Evolutionary conservation across 2,329 filamentous ascomycete species (phyloP).

Genomic region (Magnaporthiopsis poae): DNA sequence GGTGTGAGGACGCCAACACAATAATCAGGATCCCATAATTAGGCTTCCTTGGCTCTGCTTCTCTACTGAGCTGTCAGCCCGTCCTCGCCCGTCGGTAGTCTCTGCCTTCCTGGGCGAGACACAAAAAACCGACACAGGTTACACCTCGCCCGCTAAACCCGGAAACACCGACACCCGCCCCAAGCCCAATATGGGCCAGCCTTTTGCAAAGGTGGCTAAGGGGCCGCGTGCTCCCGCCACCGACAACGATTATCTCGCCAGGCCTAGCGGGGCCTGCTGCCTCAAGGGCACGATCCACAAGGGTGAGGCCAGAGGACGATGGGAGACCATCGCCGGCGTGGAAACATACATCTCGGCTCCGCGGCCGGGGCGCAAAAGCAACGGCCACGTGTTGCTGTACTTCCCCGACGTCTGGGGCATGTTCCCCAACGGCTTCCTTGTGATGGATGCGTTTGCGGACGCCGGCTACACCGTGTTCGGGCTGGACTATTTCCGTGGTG

Average conservation of each 20-base stretch:
- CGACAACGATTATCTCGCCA: slow-evolving; percentile 11
- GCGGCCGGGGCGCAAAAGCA: slow-evolving; percentile 8
- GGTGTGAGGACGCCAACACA: too few relatives aligned
- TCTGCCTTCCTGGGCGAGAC: too few relatives aligned
- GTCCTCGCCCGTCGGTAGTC: too few relatives aligned
- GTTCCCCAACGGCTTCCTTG: slow-evolving; percentile 14
- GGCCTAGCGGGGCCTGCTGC: slow-evolving; percentile 18
- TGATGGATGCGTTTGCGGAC: slow-evolving; percentile 17
- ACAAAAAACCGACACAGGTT: too few relatives aligned
- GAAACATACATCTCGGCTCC: slow-evolving; percentile 20
- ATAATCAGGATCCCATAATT: too few relatives aligned
- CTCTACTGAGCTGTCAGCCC: too few relatives aligned
- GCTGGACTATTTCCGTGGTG: slow-evolving; percentile 16
- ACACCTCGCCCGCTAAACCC: too few relatives aligned
- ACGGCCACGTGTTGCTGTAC: slow-evolving; percentile 15
- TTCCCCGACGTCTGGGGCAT: slow-evolving; percentile 16
- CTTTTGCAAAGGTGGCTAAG: too few relatives aligned
- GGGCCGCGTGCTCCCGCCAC: too few relatives aligned
- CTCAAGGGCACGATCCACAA: slow-evolving; percentile 17
- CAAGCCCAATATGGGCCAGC: too few relatives aligned
- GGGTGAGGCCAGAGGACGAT: slow-evolving; percentile 17
- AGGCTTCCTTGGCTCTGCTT: too few relatives aligned
- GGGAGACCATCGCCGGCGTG: slow-evolving; percentile 14
- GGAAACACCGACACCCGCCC: too few relatives aligned
- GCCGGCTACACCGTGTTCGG: slow-evolving; percentile 13